Evolutionary conservation across 345 rosid species (phyloP).

Genomic region (Pugionium cornutum): DNA sequence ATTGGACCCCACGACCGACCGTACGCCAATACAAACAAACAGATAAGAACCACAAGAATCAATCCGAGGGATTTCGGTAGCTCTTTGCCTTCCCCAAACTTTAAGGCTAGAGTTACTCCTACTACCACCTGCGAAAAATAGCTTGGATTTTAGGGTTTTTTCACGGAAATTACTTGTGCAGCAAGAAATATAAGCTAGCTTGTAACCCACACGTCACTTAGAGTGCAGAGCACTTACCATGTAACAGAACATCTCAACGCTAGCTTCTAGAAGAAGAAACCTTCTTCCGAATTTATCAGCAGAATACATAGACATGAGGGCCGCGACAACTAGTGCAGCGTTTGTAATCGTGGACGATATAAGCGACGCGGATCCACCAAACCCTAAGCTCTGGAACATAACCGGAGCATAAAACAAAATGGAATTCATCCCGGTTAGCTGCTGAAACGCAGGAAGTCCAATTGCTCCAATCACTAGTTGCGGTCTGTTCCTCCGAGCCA

Average conservation of each 20-base stretch:
- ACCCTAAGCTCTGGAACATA: constrained; percentile 80
- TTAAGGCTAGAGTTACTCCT: constrained; percentile 61
- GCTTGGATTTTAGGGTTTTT: not conserved
- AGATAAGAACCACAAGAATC: constrained; percentile 61
- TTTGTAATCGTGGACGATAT: constrained; percentile 62
- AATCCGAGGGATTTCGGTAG: constrained; percentile 48
- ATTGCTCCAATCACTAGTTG: constrained; percentile 72
- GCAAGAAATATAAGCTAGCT: constrained; percentile 8
- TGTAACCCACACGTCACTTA: not conserved
- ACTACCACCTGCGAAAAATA: constrained; percentile 48
- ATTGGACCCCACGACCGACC: constrained; percentile 97
- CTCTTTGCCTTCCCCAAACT: constrained; percentile 61
- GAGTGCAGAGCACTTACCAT: constrained; percentile 52
- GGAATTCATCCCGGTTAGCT: constrained; percentile 82
- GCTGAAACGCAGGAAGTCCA: constrained; percentile 80
- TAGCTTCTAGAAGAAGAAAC: constrained; percentile 77
- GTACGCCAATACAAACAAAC: constrained; percentile 72
- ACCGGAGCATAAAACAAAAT: constrained; percentile 87
- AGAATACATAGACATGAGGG: constrained; percentile 63
- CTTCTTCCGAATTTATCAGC: constrained; percentile 80
- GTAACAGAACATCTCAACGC: constrained; percentile 66
- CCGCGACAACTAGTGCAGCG: constrained; percentile 55
- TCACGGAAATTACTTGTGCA: not conserved
- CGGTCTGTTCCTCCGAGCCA: constrained; percentile 61
- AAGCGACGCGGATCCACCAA: constrained; percentile 68